phyloP scores from a whole-genome alignment of 345 rosid species.

The Abelmoschus esculentus region DNA sequence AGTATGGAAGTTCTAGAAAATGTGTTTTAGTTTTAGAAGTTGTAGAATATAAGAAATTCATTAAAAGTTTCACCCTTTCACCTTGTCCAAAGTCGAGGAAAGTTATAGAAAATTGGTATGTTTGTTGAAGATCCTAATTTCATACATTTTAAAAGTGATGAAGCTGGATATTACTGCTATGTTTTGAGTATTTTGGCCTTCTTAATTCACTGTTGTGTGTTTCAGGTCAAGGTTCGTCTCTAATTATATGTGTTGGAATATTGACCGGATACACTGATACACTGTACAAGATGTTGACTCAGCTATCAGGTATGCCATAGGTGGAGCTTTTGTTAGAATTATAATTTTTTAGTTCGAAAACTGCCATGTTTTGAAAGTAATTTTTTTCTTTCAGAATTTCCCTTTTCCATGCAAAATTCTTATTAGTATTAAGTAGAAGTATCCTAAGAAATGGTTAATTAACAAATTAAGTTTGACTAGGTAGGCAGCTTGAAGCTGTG shows the following conservation, averaged over 20 bases:
- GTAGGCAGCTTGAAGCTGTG: not conserved
- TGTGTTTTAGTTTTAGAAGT: not conserved
- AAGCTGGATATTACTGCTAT: not conserved
- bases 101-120: not conserved
- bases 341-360: not conserved
- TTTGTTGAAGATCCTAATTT: not conserved
- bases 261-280: constrained; percentile 95
- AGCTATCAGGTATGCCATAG: constrained; percentile 54
- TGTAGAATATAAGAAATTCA: not conserved
- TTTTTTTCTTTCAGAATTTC: not conserved
- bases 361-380: not conserved
- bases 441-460: not conserved
- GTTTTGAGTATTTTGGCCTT: not conserved
- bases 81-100: not conserved
- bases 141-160: not conserved
- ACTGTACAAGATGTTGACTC: constrained; percentile 77
- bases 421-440: not conserved
- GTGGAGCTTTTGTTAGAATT: no score
- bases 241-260: constrained; percentile 88
- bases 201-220: constrained; percentile 18
- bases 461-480: not conserved
- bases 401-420: not conserved
- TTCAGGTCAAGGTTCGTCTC: constrained; percentile 90
- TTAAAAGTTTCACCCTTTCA: not conserved
- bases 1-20: not conserved